Evolutionary conservation across 768 basidiomycete genomes (phyloP), one percentile per base, ranked within the genome.

Genomic region (Cystobasidium ongulense): DNA sequence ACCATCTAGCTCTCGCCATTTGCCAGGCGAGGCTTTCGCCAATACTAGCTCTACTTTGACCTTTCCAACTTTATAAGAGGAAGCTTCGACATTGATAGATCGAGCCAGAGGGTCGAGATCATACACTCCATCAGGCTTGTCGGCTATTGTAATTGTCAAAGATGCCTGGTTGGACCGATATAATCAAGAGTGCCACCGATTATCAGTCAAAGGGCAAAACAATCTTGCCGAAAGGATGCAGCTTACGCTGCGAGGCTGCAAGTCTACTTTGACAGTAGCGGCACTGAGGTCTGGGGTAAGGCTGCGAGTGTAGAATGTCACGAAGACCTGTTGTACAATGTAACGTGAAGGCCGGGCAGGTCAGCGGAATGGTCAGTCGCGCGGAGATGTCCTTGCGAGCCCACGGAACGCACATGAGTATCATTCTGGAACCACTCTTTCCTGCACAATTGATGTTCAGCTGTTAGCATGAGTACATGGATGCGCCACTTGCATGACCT

Each of bases 31-130:
- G 75, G 83, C 83, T 82, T 98, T 97, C 54, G 79, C 83, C 31
- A 99, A 84, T 25, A 86, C 86, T 66, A 97, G 81, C 81, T 99
- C 95, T 68, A 97, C 85, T 81, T 97, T 97, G 77, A 92, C 88
- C 79, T 88, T 89, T 25, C 91, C 87, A 21, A 94, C 87, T 13
- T 86, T 86, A 80, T 83, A 89, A 29, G 84, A 84, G 76, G 87
- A 86, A 72, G 84, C 82, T 35, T 83, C 83, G 3, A 88, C 82
- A 79, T 89, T 86, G 78, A 97, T 91, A 80, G 88, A 87, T 50
- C 89, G 90, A 78, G 88, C 89, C 17, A 97, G 84, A 10, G 93
- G 94, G 71, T 90, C 87, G 17, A 97, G 33, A 71, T 78, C 78
- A 38, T 77, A 78, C 0, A 76, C 74, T 41, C 73, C 72, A 41